Evolutionary conservation across 164 flowering plant species (phyloP).

Genomic region (Umbilicus rupestris): DNA sequence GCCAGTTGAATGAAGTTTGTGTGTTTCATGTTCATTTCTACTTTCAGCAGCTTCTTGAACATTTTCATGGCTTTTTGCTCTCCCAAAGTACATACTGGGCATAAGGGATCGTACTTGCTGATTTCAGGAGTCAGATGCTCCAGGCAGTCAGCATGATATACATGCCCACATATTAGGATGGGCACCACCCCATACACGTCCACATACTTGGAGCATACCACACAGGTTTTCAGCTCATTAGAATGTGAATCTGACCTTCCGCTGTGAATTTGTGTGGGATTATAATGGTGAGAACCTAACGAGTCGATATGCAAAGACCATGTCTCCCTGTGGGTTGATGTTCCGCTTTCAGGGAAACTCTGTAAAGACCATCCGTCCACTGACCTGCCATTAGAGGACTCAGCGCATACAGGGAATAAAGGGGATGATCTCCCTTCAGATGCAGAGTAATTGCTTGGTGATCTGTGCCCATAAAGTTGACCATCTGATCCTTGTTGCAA

Average conservation of each 20-base stretch:
- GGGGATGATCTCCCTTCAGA: constrained; percentile 65
- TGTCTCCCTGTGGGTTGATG: constrained; percentile 64
- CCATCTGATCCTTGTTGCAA: constrained; percentile 52
- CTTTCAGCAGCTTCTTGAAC: constrained; percentile 39
- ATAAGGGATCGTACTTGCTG: constrained; percentile 65
- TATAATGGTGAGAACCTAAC: constrained; percentile 30
- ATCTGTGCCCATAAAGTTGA: constrained; percentile 18
- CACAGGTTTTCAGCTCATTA: constrained; percentile 53
- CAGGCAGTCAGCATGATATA: constrained; percentile 84
- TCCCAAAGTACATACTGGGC: constrained; percentile 69
- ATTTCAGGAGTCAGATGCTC: constrained; percentile 59
- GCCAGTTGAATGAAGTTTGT: constrained; percentile 30
- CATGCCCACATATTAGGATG: constrained; percentile 82
- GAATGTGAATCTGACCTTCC: constrained; percentile 42
- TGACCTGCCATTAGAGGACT: constrained; percentile 59
- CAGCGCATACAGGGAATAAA: constrained; percentile 30
- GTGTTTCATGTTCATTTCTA: constrained; percentile 36
- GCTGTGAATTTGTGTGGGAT: constrained; percentile 47
- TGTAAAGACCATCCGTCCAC: constrained; percentile 89
- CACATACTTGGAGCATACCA: constrained; percentile 58
- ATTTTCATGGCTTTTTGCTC: constrained; percentile 47
- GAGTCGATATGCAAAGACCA: constrained; percentile 88
- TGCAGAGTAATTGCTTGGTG: constrained; percentile 42
- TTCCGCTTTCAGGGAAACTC: constrained; percentile 72
- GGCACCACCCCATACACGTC: constrained; percentile 32